These are phyloP conservation scores for Grosmannia clavigera DNA, from an alignment of 2,329 filamentous ascomycete genomes.

Conservation along the genomic window DNA sequence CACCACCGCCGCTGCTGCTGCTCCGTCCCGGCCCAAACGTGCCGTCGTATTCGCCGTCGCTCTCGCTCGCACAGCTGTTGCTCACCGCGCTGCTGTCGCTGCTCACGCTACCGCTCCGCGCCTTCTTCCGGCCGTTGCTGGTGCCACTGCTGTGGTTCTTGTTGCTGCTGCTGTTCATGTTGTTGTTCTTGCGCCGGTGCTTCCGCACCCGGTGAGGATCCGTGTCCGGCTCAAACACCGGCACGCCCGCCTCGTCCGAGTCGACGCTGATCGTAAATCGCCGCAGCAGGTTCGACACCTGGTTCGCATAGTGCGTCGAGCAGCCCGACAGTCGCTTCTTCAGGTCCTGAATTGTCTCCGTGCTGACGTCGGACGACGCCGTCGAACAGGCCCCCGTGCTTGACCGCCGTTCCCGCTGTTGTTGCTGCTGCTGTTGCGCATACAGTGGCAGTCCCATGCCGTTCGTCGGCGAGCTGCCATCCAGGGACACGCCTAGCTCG, in stretches of 20 bases:
- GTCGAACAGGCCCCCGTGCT: conserved; percentile 10
- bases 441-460: neutral
- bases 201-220: conserved; percentile 11
- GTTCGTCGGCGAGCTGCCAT: neutral
- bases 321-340: conserved; percentile 23
- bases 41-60: conserved; percentile 2
- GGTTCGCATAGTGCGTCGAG: conserved; percentile 17
- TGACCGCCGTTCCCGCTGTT: conserved; percentile 6
- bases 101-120: neutral
- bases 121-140: neutral
- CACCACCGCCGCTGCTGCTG: neutral
- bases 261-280: conserved; percentile 15
- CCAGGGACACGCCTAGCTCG: neutral
- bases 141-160: neutral
- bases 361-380: conserved; percentile 14
- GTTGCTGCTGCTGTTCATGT: neutral
- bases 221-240: neutral
- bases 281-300: conserved; percentile 15
- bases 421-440: conserved; percentile 1
- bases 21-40: neutral
- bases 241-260: conserved; percentile 8
- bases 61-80: conserved; percentile 3
- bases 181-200: conserved; percentile 4
- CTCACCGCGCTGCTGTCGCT: neutral
- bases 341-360: conserved; percentile 18